A percentile compares a stretch with the other conserved stretches of the same genome.
Evolutionary conservation across 2,329 filamentous ascomycete species (phyloP).

Genomic region (Trichoderma sp.): DNA sequence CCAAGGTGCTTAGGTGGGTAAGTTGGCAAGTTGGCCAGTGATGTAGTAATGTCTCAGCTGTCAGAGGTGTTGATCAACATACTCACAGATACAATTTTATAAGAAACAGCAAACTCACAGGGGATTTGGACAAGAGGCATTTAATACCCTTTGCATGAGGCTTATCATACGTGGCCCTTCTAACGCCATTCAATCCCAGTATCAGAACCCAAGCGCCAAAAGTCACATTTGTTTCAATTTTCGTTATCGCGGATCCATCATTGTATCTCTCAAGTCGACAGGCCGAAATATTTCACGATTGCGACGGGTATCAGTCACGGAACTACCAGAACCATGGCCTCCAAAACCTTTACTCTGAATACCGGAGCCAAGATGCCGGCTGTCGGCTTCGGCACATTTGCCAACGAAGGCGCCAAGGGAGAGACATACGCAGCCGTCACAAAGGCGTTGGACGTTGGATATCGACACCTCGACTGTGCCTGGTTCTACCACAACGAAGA

Average conservation of each 20-base stretch:
- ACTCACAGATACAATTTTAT: neutral
- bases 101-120: conserved; percentile 1
- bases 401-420: conserved; percentile 60
- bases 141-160: neutral
- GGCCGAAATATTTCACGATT: neutral
- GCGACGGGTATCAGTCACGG: neutral
- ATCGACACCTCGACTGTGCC: conserved; percentile 75
- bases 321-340: neutral
- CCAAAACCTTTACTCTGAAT: conserved; percentile 60
- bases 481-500: conserved; percentile 75
- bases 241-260: neutral
- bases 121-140: neutral
- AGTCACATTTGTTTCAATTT: neutral
- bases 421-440: conserved; percentile 56
- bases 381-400: conserved; percentile 76
- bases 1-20: neutral
- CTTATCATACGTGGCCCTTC: neutral
- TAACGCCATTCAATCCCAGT: neutral
- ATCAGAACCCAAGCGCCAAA: neutral
- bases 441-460: conserved; percentile 63
- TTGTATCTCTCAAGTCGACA: neutral
- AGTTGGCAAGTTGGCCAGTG: neutral
- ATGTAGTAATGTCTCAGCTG: neutral
- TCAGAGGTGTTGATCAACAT: neutral
- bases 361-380: conserved; percentile 75